Conservation (phyloP, 2,329 filamentous ascomycete genomes). For the Curvularia sp. region DNA sequence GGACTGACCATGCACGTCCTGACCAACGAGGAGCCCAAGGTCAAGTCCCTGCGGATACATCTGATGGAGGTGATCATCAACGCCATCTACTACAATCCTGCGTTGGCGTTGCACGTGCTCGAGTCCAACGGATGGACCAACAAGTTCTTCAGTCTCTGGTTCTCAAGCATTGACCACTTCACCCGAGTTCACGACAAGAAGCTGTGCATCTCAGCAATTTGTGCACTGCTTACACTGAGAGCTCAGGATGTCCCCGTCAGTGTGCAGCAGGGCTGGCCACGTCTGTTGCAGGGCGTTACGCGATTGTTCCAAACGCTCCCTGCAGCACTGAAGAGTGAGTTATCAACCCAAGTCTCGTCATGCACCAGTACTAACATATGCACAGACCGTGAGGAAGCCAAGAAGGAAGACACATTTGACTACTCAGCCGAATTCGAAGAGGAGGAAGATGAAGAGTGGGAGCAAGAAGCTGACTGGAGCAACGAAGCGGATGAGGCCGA, state of each 20-base stretch:
- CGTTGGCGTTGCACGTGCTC: conserved; percentile 83
- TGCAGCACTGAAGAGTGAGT: conserved; percentile 80
- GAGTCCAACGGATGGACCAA: conserved; percentile 95
- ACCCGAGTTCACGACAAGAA: conserved; percentile 98
- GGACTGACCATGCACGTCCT: conserved; percentile 86
- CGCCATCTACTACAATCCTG: conserved; percentile 94
- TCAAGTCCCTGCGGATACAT: conserved; percentile 94
- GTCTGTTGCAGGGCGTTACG: conserved; percentile 86
- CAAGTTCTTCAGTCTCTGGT: conserved; percentile 99
- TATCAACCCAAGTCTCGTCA: conserved; percentile 4
- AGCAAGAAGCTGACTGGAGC: conserved; percentile 73
- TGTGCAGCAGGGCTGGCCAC: conserved; percentile 93
- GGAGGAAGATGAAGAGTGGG: conserved; percentile 85
- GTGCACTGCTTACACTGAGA: conserved; percentile 78
- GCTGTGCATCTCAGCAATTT: conserved; percentile 92
- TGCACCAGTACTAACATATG: conserved; percentile 29
- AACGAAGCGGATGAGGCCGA: conserved; percentile 68
- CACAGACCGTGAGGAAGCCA: conserved; percentile 84
- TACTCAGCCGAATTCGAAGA: conserved; percentile 76
- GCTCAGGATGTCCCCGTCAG: conserved; percentile 87
- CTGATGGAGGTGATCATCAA: conserved; percentile 99
- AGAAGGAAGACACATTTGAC: conserved; percentile 81
- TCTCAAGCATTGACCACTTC: conserved; percentile 93
- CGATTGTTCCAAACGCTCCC: conserved; percentile 91
- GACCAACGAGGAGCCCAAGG: conserved; percentile 75